A percentile compares a stretch with the other conserved stretches of the same genome.
Conservation (phyloP, 345 rosid species). For the Clarkia xantiana region DNA sequence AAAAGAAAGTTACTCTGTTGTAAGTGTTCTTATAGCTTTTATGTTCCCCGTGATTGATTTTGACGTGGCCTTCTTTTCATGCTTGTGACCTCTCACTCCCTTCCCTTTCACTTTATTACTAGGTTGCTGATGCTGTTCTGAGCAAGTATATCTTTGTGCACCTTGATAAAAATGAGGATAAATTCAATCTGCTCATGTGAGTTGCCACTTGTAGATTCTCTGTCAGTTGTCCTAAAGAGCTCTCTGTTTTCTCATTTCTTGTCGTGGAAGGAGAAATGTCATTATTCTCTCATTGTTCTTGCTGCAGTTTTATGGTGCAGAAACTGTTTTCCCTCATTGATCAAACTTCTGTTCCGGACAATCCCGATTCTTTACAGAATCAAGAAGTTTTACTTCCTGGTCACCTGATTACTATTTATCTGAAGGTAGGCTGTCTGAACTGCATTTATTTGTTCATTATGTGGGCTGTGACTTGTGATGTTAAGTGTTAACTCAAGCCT, state of each 20-base stretch:
- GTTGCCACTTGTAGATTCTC: slow-evolving; percentile 6
- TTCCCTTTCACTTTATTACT: slow-evolving; percentile 7
- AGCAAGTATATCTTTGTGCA: slow-evolving; percentile 66
- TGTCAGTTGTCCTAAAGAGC: not conserved
- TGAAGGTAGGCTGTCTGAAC: slow-evolving; percentile 44
- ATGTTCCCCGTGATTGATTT: slow-evolving; percentile 1
- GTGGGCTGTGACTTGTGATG: too few relatives aligned
- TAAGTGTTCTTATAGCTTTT: slow-evolving; percentile 21
- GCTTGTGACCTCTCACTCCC: not conserved
- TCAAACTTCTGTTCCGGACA: slow-evolving; percentile 77
- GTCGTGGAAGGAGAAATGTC: not conserved
- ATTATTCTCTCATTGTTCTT: slow-evolving; percentile 11
- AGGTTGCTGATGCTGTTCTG: slow-evolving; percentile 77
- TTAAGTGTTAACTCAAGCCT: too few relatives aligned
- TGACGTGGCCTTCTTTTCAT: not conserved
- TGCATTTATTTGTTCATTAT: not conserved
- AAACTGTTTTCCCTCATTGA: slow-evolving; percentile 90
- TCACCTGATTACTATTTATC: slow-evolving; percentile 71
- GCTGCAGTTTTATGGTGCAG: slow-evolving; percentile 75
- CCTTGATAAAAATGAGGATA: slow-evolving; percentile 68
- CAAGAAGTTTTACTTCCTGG: slow-evolving; percentile 94
- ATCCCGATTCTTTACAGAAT: slow-evolving; percentile 88
- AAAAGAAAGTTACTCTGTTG: slow-evolving; percentile 31
- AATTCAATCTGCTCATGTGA: slow-evolving; percentile 85
- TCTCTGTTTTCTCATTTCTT: slow-evolving; percentile 4